Evolutionary conservation across 331 rosid genomes (phyloP).

Genomic region (Acacia concinna): DNA sequence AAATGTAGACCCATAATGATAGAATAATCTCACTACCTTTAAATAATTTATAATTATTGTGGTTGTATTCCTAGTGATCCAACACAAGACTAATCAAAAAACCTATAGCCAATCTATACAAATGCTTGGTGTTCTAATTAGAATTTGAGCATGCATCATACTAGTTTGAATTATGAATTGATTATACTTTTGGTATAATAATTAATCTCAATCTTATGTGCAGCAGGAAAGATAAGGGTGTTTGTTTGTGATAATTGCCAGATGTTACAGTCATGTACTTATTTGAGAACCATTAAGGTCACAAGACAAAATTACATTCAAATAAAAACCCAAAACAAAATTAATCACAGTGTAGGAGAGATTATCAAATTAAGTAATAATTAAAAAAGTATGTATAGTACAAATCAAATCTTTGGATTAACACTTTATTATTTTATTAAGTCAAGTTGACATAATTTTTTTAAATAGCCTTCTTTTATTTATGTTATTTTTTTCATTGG

Average conservation of each 20-base stretch:
- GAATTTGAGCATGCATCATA: too few species aligned
- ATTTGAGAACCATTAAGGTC: constrained; percentile 16
- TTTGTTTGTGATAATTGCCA: constrained; percentile 8
- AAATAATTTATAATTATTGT: too few species aligned
- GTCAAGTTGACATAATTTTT: not conserved
- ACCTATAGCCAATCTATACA: too few species aligned
- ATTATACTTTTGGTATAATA: constrained; percentile 12
- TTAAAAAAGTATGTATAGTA: not conserved
- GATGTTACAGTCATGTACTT: not conserved
- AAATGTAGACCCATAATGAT: too few species aligned
- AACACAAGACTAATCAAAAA: too few species aligned
- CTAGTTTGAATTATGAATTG: not conserved
- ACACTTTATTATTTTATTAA: not conserved
- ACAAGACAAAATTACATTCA: not conserved
- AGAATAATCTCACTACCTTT: too few species aligned
- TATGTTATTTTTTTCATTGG: not conserved
- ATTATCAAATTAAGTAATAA: not conserved
- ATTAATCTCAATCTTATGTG: not conserved
- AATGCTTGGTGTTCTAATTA: too few species aligned
- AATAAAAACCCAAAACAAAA: not conserved
- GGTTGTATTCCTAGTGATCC: too few species aligned
- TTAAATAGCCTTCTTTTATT: not conserved
- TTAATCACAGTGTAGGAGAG: not conserved
- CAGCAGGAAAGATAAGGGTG: not conserved
- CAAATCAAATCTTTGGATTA: not conserved